A percentile compares a stretch with the other conserved stretches of the same genome.
These are phyloP conservation scores for Corymbia citriodora DNA, from an alignment of 441 rosid genomes.

Conservation along the genomic window DNA sequence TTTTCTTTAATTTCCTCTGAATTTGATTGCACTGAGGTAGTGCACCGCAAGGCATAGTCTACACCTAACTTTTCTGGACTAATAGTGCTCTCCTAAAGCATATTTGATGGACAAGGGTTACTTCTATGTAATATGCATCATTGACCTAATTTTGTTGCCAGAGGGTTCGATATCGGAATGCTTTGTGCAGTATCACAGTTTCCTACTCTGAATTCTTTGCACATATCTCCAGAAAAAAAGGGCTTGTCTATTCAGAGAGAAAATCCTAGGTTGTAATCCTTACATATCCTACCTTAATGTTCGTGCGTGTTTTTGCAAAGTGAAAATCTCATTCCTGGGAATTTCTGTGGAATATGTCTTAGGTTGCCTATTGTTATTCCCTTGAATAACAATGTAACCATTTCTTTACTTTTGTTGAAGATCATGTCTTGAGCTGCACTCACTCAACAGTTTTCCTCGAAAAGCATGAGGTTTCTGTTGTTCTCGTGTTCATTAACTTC, in stretches of 20 bases:
- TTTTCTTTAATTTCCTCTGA: neutral
- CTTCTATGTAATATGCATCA: neutral
- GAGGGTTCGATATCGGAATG: neutral
- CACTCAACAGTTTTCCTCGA: neutral
- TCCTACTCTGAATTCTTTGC: neutral
- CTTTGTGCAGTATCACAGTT: neutral
- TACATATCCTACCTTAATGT: neutral
- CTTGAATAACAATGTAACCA: conserved; percentile 59
- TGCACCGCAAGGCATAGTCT: neutral
- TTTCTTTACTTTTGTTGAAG: neutral
- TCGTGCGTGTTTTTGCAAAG: conserved; percentile 34
- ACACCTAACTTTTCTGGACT: neutral
- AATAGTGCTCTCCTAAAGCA: neutral
- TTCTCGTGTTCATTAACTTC: neutral
- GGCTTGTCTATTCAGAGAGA: neutral
- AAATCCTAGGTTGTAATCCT: neutral
- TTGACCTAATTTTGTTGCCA: neutral
- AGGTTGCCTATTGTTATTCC: conserved; percentile 34
- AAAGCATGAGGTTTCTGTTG: neutral
- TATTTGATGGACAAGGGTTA: neutral
- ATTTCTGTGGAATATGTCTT: conserved; percentile 26
- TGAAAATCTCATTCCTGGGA: conserved; percentile 29
- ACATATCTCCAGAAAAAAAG: neutral
- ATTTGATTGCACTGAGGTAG: neutral
- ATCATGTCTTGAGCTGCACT: neutral